A percentile compares a stretch with the other conserved stretches of the same genome.
Conservation (phyloP, 345 rosid species). For the Lepidium aucheri region DNA sequence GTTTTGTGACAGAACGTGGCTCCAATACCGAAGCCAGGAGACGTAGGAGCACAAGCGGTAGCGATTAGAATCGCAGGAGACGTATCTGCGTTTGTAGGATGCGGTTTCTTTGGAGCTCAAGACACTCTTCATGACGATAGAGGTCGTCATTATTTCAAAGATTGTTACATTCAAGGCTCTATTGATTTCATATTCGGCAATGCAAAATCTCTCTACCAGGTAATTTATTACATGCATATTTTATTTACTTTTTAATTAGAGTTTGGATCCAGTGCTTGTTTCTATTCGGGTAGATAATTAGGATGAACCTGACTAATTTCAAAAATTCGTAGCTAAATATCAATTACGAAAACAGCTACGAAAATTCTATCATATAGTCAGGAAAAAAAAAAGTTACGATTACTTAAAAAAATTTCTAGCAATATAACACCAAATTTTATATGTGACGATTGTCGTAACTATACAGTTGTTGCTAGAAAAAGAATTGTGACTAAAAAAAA, state of each 20-base stretch:
- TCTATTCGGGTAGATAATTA: too few relatives aligned
- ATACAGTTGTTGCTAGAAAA: too few relatives aligned
- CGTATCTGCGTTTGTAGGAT: conserved; percentile 61
- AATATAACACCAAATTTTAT: too few relatives aligned
- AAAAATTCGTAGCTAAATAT: too few relatives aligned
- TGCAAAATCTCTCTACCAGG: conserved; percentile 74
- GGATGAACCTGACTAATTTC: too few relatives aligned
- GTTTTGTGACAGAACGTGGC: conserved; percentile 54
- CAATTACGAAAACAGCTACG: too few relatives aligned
- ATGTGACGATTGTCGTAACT: too few relatives aligned
- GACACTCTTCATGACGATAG: conserved; percentile 88
- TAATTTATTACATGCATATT: neutral
- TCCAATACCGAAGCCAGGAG: conserved; percentile 77
- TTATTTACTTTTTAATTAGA: neutral
- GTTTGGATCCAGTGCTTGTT: neutral
- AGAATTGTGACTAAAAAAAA: too few relatives aligned
- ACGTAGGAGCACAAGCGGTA: conserved; percentile 73
- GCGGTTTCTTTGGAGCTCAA: conserved; percentile 97
- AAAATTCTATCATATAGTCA: too few relatives aligned
- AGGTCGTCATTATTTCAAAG: conserved; percentile 86
- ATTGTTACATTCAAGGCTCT: conserved; percentile 91
- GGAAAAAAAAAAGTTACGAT: too few relatives aligned
- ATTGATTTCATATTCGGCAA: conserved; percentile 91
- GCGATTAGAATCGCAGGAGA: conserved; percentile 75
- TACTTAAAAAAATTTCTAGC: too few relatives aligned